A percentile compares a stretch with the other conserved stretches of the same genome.
These are phyloP conservation scores for Neospermospora avenae DNA, from an alignment of 2,329 filamentous ascomycete genomes.

Conservation along the genomic window DNA sequence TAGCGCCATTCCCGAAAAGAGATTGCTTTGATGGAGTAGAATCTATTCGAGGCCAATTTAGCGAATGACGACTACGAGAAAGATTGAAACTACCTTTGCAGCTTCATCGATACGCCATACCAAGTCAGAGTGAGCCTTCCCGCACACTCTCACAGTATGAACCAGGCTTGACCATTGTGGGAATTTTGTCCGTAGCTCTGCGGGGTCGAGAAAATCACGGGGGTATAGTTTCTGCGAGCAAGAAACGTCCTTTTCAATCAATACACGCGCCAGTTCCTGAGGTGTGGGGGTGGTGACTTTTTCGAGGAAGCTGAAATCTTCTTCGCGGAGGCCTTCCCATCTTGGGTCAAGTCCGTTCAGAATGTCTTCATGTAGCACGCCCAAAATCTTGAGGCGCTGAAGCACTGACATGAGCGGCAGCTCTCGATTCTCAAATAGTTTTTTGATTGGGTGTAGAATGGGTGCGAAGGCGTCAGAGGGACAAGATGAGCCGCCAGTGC, in stretches of 20 bases:
- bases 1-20: constrained; percentile 4
- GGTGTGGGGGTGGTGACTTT: not conserved
- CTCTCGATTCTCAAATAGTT: constrained; percentile 7
- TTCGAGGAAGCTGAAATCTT: constrained; percentile 7
- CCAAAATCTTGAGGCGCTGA: constrained; percentile 7
- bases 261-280: not conserved
- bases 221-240: constrained; percentile 4
- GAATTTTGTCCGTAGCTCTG: constrained; percentile 2
- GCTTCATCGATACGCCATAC: constrained; percentile 1
- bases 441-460: constrained; percentile 5
- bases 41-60: constrained; percentile 6
- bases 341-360: constrained; percentile 4
- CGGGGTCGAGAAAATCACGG: constrained; percentile 3
- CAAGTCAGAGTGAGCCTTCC: constrained; percentile 4
- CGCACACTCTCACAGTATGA: constrained; percentile 3
- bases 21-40: constrained; percentile 2
- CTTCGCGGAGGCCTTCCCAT: constrained; percentile 1
- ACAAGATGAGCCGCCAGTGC: constrained; percentile 1
- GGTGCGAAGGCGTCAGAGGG: not conserved
- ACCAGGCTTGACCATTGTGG: constrained; percentile 6
- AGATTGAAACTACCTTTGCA: constrained; percentile 6
- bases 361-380: constrained; percentile 3
- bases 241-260: constrained; percentile 5
- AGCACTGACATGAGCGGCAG: constrained; percentile 1
- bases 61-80: constrained; percentile 1